Percentiles rank a stretch among this genome's conserved stretches.
Evolutionary conservation across 192 early-diverging fungal species (phyloP).

Genomic region (Coemansia sp.): DNA sequence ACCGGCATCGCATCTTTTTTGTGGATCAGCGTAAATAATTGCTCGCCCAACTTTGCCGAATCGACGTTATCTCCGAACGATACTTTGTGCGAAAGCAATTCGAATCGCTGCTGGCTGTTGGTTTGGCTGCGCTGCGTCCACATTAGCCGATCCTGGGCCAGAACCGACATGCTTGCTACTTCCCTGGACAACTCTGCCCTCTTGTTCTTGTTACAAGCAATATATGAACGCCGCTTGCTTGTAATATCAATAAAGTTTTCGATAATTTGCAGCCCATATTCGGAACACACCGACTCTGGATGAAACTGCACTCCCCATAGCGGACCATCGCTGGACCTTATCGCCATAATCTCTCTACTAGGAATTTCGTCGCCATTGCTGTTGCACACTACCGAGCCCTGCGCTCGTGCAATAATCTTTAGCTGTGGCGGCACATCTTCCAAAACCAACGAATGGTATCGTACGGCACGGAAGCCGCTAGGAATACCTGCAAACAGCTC

Average conservation of each 20-base stretch:
- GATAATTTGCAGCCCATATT: slow-evolving; percentile 68
- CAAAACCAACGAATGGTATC: slow-evolving; percentile 90
- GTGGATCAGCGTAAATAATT: slow-evolving; percentile 8
- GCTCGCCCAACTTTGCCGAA: neutral
- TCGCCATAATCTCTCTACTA: slow-evolving; percentile 68
- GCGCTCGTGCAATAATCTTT: slow-evolving; percentile 26
- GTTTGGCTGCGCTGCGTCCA: neutral
- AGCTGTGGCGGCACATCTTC: slow-evolving; percentile 36
- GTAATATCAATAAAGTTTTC: slow-evolving; percentile 62
- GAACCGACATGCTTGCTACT: slow-evolving; percentile 18
- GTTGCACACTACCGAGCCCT: slow-evolving; percentile 10
- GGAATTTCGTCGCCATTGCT: neutral
- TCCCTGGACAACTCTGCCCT: slow-evolving; percentile 3
- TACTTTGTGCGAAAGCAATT: slow-evolving; percentile 13
- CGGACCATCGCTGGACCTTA: slow-evolving; percentile 66
- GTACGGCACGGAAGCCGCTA: slow-evolving; percentile 67
- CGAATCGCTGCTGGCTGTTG: neutral
- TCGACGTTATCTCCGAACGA: too few relatives aligned
- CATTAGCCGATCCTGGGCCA: slow-evolving; percentile 5
- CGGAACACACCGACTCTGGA: slow-evolving; percentile 91
- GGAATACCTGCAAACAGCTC: slow-evolving; percentile 63
- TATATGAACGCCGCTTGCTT: neutral
- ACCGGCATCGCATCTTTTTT: slow-evolving; percentile 39
- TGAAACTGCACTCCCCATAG: slow-evolving; percentile 94
- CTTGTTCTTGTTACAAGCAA: neutral